Conservation (phyloP, 108 stramenopile species). For the Phaeodactylum tricornutum region DNA sequence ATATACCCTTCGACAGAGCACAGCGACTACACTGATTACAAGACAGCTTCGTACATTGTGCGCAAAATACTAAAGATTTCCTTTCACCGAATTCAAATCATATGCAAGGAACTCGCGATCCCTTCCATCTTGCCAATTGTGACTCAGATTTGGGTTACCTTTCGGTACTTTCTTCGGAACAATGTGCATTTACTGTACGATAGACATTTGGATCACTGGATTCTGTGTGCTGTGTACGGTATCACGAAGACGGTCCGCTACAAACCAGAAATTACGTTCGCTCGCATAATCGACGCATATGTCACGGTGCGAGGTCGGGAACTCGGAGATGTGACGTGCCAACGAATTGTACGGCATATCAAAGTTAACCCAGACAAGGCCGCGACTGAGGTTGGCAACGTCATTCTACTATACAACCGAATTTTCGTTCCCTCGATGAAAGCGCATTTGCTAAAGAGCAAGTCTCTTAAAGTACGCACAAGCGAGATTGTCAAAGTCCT, state of each 20-base stretch:
- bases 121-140: slow-evolving; percentile 4
- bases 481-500: no score
- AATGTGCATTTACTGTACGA: slow-evolving; percentile 22
- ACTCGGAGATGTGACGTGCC: slow-evolving; percentile 22
- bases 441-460: slow-evolving; percentile 18
- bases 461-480: slow-evolving; percentile 13
- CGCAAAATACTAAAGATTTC: slow-evolving; percentile 18
- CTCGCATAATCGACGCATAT: slow-evolving; percentile 24
- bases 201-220: slow-evolving; percentile 29
- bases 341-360: slow-evolving; percentile 15
- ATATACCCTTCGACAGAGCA: slow-evolving; percentile 7
- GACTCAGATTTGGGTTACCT: slow-evolving; percentile 26
- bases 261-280: slow-evolving; percentile 22
- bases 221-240: slow-evolving; percentile 27
- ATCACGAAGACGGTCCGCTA: slow-evolving; percentile 16
- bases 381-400: slow-evolving; percentile 12
- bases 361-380: slow-evolving; percentile 1
- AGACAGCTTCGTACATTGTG: slow-evolving; percentile 16
- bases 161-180: slow-evolving; percentile 23
- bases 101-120: slow-evolving; percentile 17
- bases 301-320: slow-evolving; percentile 8
- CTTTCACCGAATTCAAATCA: slow-evolving; percentile 9
- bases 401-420: slow-evolving; percentile 34
- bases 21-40: slow-evolving; percentile 13
- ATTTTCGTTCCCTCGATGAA: slow-evolving; percentile 27